A percentile compares a stretch with the other conserved stretches of the same genome.
Conservation (phyloP, 345 rosid genomes). For the Eutrema yunnanense region DNA sequence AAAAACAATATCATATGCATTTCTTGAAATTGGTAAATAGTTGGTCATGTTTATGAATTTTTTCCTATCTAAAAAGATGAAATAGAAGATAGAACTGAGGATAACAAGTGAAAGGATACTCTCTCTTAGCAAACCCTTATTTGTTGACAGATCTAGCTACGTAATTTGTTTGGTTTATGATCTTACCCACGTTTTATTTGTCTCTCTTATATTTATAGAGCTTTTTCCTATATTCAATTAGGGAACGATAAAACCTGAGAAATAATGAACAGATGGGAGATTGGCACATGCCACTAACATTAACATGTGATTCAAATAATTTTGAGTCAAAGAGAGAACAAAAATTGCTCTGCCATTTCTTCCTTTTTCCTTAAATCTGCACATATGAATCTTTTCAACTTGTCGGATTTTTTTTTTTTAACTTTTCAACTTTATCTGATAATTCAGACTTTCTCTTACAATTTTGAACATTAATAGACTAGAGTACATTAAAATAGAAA, state of each 20-base stretch:
- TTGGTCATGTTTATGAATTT: neutral
- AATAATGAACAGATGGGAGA: slow-evolving; percentile 1
- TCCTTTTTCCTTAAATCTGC: neutral
- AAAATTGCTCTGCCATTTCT: neutral
- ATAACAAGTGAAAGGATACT: neutral
- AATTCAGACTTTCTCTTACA: too few species aligned
- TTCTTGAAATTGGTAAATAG: neutral
- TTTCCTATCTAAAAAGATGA: neutral
- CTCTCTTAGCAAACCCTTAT: neutral
- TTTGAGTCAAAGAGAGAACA: neutral
- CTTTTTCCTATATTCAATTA: neutral
- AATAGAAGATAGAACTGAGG: neutral
- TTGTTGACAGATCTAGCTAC: neutral
- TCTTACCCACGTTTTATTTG: neutral
- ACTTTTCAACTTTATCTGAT: neutral
- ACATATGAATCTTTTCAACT: neutral
- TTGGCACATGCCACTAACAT: slow-evolving; percentile 12
- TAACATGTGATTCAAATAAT: slow-evolving; percentile 17
- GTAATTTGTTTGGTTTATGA: neutral
- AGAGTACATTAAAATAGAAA: too few species aligned
- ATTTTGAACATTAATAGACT: neutral
- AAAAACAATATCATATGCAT: too few species aligned
- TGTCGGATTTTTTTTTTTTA: too few species aligned
- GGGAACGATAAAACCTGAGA: neutral
- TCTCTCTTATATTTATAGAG: neutral